phyloP scores from a whole-genome alignment of 495 filamentous ascomycete species.

The Penicillium maclennaniae region DNA sequence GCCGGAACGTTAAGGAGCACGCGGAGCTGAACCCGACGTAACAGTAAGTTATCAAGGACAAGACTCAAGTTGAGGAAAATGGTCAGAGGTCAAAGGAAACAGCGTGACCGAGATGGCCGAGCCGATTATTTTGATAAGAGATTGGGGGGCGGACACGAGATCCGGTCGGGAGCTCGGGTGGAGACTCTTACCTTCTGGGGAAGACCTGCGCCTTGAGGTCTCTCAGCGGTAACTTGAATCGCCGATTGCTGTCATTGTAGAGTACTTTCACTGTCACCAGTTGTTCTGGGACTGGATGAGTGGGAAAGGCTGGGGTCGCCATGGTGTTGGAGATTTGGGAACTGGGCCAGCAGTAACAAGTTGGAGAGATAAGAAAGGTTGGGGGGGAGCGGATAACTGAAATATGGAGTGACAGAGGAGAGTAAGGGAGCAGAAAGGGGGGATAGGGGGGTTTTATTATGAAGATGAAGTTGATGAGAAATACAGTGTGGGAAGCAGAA shows the following conservation, averaged over 20 bases:
- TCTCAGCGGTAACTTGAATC: constrained; percentile 84
- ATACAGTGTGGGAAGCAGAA: not conserved
- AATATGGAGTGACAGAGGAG: not conserved
- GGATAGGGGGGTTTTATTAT: not conserved
- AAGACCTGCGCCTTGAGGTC: constrained; percentile 76
- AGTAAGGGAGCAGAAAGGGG: not conserved
- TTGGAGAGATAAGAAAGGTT: constrained; percentile 6
- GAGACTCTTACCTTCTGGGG: constrained; percentile 72
- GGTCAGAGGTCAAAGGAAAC: not conserved
- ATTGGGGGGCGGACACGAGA: constrained; percentile 16
- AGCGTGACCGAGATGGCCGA: constrained; percentile 3
- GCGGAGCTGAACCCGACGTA: constrained; percentile 59
- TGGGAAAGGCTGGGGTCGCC: constrained; percentile 28
- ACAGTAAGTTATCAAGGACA: constrained; percentile 17
- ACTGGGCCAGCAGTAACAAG: constrained; percentile 7
- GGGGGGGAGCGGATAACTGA: constrained; percentile 4
- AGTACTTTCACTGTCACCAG: constrained; percentile 82
- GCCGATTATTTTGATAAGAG: constrained; percentile 21
- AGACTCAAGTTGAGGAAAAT: not conserved
- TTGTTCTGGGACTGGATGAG: constrained; percentile 57
- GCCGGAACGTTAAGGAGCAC: constrained; percentile 65
- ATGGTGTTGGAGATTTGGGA: constrained; percentile 22
- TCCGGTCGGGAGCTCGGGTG: constrained; percentile 34
- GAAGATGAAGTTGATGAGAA: not conserved
- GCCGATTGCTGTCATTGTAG: constrained; percentile 66